Conservation (phyloP, 2,329 filamentous ascomycete genomes). For the Colletotrichum filicis region DNA sequence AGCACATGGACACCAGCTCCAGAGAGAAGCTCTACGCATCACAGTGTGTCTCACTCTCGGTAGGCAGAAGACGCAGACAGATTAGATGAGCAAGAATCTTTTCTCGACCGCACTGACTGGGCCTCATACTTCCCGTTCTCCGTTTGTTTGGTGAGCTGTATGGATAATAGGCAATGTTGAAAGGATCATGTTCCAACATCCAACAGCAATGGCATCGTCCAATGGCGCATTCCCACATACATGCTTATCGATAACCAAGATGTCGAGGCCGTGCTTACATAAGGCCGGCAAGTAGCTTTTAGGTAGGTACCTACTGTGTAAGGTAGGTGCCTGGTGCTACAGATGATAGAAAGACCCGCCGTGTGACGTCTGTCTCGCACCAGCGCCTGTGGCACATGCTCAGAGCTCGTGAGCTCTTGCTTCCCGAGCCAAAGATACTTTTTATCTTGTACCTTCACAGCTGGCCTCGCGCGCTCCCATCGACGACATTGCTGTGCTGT, state of each 20-base stretch:
- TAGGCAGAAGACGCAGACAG: not conserved
- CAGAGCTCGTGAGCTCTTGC: constrained; percentile 32
- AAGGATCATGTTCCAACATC: not conserved
- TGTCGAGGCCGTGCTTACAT: no score
- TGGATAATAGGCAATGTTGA: not conserved
- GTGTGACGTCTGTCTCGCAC: constrained; percentile 22
- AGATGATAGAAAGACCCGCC: not conserved
- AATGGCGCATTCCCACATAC: not conserved
- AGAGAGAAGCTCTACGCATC: no score
- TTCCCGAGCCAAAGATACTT: not conserved
- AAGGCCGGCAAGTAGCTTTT: no score
- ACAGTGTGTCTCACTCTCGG: no score
- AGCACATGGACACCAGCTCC: no score
- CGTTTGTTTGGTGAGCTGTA: not conserved
- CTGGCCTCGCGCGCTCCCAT: not conserved
- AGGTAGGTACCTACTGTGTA: no score
- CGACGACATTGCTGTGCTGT: not conserved
- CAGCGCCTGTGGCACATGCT: constrained; percentile 28
- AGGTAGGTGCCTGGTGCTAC: not conserved
- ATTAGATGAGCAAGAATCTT: not conserved
- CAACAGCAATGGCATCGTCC: not conserved
- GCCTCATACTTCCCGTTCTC: not conserved
- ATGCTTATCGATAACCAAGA: not conserved
- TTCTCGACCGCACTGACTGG: not conserved
- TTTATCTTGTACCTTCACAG: not conserved